Evolutionary conservation across 306 rosid species (phyloP).

Genomic region (Casuarina equisetifolia): DNA sequence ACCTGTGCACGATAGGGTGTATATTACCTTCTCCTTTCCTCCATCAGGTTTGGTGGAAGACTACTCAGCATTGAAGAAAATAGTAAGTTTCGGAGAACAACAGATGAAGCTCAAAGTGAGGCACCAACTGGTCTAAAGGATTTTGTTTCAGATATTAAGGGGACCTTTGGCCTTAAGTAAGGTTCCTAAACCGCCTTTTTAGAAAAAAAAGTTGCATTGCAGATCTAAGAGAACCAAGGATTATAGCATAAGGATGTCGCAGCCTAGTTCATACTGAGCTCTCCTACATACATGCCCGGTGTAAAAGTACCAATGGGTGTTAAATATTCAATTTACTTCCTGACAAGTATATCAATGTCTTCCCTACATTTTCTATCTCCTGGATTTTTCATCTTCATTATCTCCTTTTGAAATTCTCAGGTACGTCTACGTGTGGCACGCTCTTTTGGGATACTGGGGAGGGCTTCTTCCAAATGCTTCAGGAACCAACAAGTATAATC

Average conservation of each 20-base stretch:
- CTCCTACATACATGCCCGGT: not conserved
- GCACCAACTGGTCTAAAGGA: slow-evolving; percentile 37
- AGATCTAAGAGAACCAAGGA: not conserved
- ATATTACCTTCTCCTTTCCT: slow-evolving; percentile 1
- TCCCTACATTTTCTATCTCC: not conserved
- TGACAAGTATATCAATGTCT: not conserved
- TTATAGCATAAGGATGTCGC: slow-evolving; percentile 3
- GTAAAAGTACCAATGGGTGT: not conserved
- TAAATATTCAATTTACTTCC: not conserved
- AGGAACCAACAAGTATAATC: slow-evolving; percentile 37
- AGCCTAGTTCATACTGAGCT: not conserved
- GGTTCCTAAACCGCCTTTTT: slow-evolving; percentile 2
- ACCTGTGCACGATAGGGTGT: not conserved
- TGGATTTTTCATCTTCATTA: not conserved
- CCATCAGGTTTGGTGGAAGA: slow-evolving; percentile 43
- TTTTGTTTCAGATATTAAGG: slow-evolving; percentile 41
- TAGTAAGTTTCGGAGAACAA: slow-evolving; percentile 29
- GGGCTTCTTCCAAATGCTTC: slow-evolving; percentile 37
- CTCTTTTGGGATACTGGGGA: slow-evolving; percentile 48
- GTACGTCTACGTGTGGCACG: slow-evolving; percentile 47
- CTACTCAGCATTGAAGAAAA: slow-evolving; percentile 39
- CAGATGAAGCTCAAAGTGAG: slow-evolving; percentile 18
- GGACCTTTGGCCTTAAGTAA: slow-evolving; percentile 36
- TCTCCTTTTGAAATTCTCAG: slow-evolving; percentile 22
- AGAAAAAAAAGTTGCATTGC: not conserved